These are phyloP conservation scores for Zygoascus bituminiphila DNA, from an alignment of 805 yeast species.

Conservation along the genomic window DNA sequence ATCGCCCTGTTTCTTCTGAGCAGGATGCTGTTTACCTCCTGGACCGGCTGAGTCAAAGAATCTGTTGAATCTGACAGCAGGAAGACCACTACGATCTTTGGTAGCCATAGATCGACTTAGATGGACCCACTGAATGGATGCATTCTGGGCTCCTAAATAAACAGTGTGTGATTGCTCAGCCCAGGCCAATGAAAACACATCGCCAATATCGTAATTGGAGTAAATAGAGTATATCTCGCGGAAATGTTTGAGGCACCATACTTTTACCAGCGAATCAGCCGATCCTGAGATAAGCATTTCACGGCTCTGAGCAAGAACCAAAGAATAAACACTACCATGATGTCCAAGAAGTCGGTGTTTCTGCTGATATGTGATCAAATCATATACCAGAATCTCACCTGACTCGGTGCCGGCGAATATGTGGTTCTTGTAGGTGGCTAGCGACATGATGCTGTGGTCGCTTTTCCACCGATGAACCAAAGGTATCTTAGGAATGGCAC, in stretches of 20 bases:
- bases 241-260: slow-evolving; percentile 57
- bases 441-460: slow-evolving; percentile 61
- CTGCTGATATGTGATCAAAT: slow-evolving; percentile 53
- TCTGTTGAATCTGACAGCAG: slow-evolving; percentile 63
- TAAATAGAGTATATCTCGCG: slow-evolving; percentile 59
- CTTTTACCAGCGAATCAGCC: slow-evolving; percentile 79
- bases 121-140: slow-evolving; percentile 66
- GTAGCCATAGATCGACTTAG: slow-evolving; percentile 17
- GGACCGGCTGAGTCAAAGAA: slow-evolving; percentile 91
- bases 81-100: slow-evolving; percentile 34
- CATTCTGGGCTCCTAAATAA: slow-evolving; percentile 88
- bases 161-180: slow-evolving; percentile 49
- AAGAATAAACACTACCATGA: slow-evolving; percentile 64
- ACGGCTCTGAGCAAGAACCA: slow-evolving; percentile 32
- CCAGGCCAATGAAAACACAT: slow-evolving; percentile 78
- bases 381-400: slow-evolving; percentile 65
- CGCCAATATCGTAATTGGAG: slow-evolving; percentile 84
- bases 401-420: slow-evolving; percentile 89
- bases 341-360: slow-evolving; percentile 52
- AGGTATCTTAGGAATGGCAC: background rate
- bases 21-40: slow-evolving; percentile 41
- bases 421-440: slow-evolving; percentile 25
- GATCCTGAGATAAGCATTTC: slow-evolving; percentile 71
- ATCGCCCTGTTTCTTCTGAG: background rate
- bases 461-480: slow-evolving; percentile 72